Conservation (phyloP, 495 filamentous ascomycete species). For the Penicillium herquei region DNA sequence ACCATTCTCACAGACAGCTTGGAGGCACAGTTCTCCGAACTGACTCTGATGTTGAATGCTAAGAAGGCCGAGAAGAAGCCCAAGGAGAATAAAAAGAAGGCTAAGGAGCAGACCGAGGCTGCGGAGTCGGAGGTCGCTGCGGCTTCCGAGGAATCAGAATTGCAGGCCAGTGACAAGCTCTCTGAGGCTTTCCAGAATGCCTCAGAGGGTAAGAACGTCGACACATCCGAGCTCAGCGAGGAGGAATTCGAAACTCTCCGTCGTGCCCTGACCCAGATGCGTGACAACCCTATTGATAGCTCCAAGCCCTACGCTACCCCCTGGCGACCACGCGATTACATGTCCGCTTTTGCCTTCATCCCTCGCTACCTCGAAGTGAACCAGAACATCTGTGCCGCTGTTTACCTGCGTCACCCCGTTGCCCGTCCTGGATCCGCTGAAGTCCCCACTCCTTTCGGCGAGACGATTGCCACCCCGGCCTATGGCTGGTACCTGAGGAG, state of each 20-base stretch:
- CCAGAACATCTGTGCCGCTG: slow-evolving; percentile 90
- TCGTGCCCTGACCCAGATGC: slow-evolving; percentile 52
- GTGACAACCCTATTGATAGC: slow-evolving; percentile 71
- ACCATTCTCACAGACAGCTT: slow-evolving; percentile 46
- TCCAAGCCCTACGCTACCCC: slow-evolving; percentile 86
- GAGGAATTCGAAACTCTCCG: slow-evolving; percentile 43
- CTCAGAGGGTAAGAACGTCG: slow-evolving; percentile 37
- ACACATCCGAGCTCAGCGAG: slow-evolving; percentile 38
- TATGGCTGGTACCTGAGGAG: slow-evolving; percentile 93
- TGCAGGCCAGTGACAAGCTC: slow-evolving; percentile 31
- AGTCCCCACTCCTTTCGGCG: slow-evolving; percentile 81
- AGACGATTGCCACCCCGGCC: slow-evolving; percentile 64
- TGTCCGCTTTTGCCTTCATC: slow-evolving; percentile 91
- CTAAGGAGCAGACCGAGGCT: slow-evolving; percentile 15
- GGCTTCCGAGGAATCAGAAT: slow-evolving; percentile 15
- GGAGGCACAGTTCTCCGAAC: slow-evolving; percentile 51
- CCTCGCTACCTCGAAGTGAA: slow-evolving; percentile 96
- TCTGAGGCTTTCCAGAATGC: slow-evolving; percentile 45
- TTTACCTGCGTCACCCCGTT: slow-evolving; percentile 93
- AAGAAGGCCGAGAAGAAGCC: slow-evolving; percentile 33
- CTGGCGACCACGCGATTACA: slow-evolving; percentile 83
- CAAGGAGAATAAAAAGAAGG: slow-evolving; percentile 20
- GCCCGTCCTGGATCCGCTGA: slow-evolving; percentile 84
- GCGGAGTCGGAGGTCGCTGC: not conserved
- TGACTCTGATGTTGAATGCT: slow-evolving; percentile 41